A percentile compares a stretch with the other conserved stretches of the same genome.
Evolutionary conservation across 192 early-diverging fungal species (phyloP).

Genomic region (Rhizophagus clarus): DNA sequence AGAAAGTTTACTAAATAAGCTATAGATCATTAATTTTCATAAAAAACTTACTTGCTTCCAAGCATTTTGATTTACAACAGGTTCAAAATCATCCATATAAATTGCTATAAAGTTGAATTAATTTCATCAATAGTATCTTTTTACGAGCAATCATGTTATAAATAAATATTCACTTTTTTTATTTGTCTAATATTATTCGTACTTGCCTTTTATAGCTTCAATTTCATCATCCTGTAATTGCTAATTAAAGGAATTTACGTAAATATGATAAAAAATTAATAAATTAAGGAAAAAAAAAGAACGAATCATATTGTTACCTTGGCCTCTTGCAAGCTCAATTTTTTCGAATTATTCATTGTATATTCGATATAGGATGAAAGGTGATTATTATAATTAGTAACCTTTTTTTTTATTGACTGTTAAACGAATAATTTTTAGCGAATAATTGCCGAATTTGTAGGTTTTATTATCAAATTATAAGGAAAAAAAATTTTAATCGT

Average conservation of each 20-base stretch:
- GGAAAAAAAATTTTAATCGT: too few relatives aligned
- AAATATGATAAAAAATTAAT: background rate
- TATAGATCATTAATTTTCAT: background rate
- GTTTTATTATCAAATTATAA: too few relatives aligned
- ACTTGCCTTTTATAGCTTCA: slow-evolving; percentile 61
- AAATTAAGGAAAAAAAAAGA: background rate
- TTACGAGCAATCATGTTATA: background rate
- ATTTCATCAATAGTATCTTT: background rate
- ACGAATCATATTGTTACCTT: background rate
- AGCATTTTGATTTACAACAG: slow-evolving; percentile 45
- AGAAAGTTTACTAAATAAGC: background rate
- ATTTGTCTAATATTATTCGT: background rate
- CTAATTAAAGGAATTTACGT: background rate
- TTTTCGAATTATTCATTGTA: background rate
- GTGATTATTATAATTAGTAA: too few relatives aligned
- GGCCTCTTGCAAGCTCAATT: background rate
- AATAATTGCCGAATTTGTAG: too few relatives aligned
- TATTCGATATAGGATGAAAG: background rate
- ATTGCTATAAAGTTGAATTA: slow-evolving; percentile 42
- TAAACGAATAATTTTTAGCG: too few relatives aligned
- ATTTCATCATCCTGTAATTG: slow-evolving; percentile 74
- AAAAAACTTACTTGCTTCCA: slow-evolving; percentile 48
- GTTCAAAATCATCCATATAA: slow-evolving; percentile 61
- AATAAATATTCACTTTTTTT: slow-evolving; percentile 35
- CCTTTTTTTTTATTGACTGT: too few relatives aligned